phyloP scores from a whole-genome alignment of 1,284 basidiomycete genomes.

The Xanthoconium separans region DNA sequence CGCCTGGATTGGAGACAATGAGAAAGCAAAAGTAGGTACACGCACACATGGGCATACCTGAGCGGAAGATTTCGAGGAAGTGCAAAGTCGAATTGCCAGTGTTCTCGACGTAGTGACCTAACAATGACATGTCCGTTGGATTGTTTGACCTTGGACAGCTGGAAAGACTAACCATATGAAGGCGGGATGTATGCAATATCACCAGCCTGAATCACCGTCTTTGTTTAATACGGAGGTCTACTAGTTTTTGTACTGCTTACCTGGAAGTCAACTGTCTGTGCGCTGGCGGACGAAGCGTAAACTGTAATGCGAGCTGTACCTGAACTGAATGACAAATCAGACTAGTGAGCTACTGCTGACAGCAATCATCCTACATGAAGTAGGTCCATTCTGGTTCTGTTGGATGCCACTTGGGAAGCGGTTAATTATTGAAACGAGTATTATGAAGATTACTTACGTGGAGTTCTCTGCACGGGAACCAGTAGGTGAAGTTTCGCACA shows the following conservation, averaged over 20 bases:
- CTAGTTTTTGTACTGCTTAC: slow-evolving; percentile 17
- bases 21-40: not conserved
- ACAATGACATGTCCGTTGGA: not conserved
- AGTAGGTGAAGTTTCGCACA: not conserved
- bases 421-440: not conserved
- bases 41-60: slow-evolving; percentile 35
- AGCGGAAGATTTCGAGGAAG: slow-evolving; percentile 64
- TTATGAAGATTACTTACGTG: slow-evolving; percentile 42
- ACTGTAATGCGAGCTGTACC: slow-evolving; percentile 48
- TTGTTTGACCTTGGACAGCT: not conserved
- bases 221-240: not conserved
- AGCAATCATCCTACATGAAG: slow-evolving; percentile 27
- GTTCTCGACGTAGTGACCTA: slow-evolving; percentile 70
- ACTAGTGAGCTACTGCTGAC: not conserved
- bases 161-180: slow-evolving; percentile 40
- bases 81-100: slow-evolving; percentile 58
- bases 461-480: slow-evolving; percentile 40
- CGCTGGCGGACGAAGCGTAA: slow-evolving; percentile 38
- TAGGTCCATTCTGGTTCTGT: slow-evolving; percentile 45
- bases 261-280: slow-evolving; percentile 46
- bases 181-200: slow-evolving; percentile 59
- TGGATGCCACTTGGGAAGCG: slow-evolving; percentile 46
- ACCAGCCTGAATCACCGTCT: slow-evolving; percentile 40
- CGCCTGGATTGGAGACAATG: slow-evolving; percentile 19
- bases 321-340: slow-evolving; percentile 30